Base-by-base conservation (phyloP, 2,329 filamentous ascomycete species). In the Trichoderma lentiforme region DNA sequence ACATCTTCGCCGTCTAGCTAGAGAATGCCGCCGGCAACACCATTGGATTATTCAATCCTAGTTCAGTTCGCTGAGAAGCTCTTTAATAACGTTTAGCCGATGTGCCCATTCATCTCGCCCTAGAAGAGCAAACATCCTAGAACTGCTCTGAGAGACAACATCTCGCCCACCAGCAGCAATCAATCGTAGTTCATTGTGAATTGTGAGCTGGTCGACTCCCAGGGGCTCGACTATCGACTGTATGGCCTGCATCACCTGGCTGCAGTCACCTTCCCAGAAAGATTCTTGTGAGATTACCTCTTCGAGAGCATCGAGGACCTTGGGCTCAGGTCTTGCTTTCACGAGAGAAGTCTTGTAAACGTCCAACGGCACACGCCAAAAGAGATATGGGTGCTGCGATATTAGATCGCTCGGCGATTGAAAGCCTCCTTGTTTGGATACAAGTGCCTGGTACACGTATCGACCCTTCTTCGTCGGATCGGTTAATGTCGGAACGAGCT, bases 351-450 rank as follows among this genome's bases (percentile, higher is more conserved):
- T 66, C 8, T 72, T 73, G 75, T 83, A 82, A 26, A 77, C 62
- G 7, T 56, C 36, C n/a, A 71, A 62, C 1, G 81, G 80, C 24
- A 82, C 78, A 4, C 80, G 78, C 80, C 81, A 84, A 73, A 83
- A 79, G 57, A 83, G 78, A 70, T 82, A 82, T 1, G 82, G 81
- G 34, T 82, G 79, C 9, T 78, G 74, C 11, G 69, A 74, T 39
- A 80, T 62, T 5, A 81, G 72, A 11, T 72, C 62, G 8, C 70
- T 71, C 0, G 74, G 70, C 36, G 67, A 70, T 14, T 76, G 75
- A 57, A 80, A 76, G 24, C 77, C 78, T 7, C 75, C 77, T 69
- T 28, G 75, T 69, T 70, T 78, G 71, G 65, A 74, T 69, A 57
- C 73, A 51, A 66, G 74, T 56, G 78, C 74, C 28, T 71, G 64